Conservation (phyloP, 2,329 filamentous ascomycete species). For the Bipolaris bicolor region DNA sequence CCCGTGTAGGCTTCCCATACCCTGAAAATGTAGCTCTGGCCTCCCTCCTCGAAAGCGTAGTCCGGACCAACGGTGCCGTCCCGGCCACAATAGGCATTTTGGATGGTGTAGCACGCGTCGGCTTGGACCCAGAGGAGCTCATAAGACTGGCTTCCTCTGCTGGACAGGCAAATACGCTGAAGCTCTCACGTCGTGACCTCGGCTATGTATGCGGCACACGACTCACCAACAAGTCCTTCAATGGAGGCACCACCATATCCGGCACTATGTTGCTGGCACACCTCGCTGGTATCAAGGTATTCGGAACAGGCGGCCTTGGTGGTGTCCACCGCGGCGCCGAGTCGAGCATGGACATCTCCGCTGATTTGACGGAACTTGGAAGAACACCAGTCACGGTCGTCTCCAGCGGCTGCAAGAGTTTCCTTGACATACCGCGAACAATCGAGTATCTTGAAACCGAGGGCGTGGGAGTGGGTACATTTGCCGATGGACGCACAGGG, state of each 20-base stretch:
- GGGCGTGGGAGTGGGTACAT: slow-evolving; percentile 84
- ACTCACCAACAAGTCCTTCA: slow-evolving; percentile 68
- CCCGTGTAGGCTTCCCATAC: slow-evolving; percentile 66
- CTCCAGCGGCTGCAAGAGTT: slow-evolving; percentile 92
- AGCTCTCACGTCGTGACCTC: slow-evolving; percentile 87
- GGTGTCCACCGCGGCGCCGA: slow-evolving; percentile 92
- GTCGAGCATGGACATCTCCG: slow-evolving; percentile 88
- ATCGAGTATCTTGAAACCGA: slow-evolving; percentile 79
- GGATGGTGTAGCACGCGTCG: slow-evolving; percentile 81
- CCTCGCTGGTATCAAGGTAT: slow-evolving; percentile 86
- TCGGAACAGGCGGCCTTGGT: slow-evolving; percentile 92
- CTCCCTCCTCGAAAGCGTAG: slow-evolving; percentile 78
- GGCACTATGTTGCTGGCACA: slow-evolving; percentile 91
- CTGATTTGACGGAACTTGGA: slow-evolving; percentile 92
- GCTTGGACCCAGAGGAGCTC: slow-evolving; percentile 74
- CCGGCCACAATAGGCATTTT: slow-evolving; percentile 92
- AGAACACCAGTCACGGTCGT: slow-evolving; percentile 87
- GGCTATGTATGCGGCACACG: slow-evolving; percentile 79
- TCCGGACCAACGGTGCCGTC: slow-evolving; percentile 76
- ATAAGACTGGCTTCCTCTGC: slow-evolving; percentile 70
- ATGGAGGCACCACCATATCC: slow-evolving; percentile 91
- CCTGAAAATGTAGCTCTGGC: slow-evolving; percentile 77
- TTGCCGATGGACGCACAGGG: slow-evolving; percentile 77
- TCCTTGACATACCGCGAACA: slow-evolving; percentile 88
- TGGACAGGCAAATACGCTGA: slow-evolving; percentile 71